These are phyloP conservation scores for Aaosphaeria pasadenensis DNA, from an alignment of 2,329 filamentous ascomycete species.

Conservation along the genomic window DNA sequence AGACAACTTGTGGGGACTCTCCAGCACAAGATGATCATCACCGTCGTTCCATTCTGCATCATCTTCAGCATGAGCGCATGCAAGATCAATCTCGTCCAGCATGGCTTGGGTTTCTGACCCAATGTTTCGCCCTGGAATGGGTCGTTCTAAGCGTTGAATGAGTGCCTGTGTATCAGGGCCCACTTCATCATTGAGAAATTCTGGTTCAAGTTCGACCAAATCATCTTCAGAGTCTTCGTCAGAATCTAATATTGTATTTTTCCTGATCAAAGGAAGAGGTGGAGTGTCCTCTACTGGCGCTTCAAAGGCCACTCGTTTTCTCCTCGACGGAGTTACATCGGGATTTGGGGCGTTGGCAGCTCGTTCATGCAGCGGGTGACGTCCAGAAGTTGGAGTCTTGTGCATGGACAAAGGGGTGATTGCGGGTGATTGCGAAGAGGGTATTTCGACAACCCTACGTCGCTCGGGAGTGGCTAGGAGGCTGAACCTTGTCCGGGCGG, in stretches of 20 bases:
- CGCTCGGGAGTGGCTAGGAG: slow-evolving; percentile 32
- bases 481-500: slow-evolving; percentile 18
- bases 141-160: background rate
- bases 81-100: slow-evolving; percentile 21
- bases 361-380: slow-evolving; percentile 13
- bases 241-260: slow-evolving; percentile 29
- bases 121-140: slow-evolving; percentile 4
- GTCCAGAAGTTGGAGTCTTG: slow-evolving; percentile 15
- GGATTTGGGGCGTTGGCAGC: slow-evolving; percentile 6
- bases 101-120: slow-evolving; percentile 26
- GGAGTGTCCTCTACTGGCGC: slow-evolving; percentile 6
- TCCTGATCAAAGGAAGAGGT: background rate
- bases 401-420: slow-evolving; percentile 29
- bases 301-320: slow-evolving; percentile 27
- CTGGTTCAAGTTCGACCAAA: slow-evolving; percentile 14
- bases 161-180: slow-evolving; percentile 5
- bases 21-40: background rate
- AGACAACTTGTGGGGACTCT: slow-evolving; percentile 6
- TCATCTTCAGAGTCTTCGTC: slow-evolving; percentile 28
- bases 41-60: background rate
- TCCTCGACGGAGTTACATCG: slow-evolving; percentile 26
- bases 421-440: slow-evolving; percentile 34
- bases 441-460: slow-evolving; percentile 26
- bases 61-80: slow-evolving; percentile 15
- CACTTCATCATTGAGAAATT: background rate